Evolutionary conservation across 1,284 basidiomycete species (phyloP).

Genomic region (Tilletia indica): DNA sequence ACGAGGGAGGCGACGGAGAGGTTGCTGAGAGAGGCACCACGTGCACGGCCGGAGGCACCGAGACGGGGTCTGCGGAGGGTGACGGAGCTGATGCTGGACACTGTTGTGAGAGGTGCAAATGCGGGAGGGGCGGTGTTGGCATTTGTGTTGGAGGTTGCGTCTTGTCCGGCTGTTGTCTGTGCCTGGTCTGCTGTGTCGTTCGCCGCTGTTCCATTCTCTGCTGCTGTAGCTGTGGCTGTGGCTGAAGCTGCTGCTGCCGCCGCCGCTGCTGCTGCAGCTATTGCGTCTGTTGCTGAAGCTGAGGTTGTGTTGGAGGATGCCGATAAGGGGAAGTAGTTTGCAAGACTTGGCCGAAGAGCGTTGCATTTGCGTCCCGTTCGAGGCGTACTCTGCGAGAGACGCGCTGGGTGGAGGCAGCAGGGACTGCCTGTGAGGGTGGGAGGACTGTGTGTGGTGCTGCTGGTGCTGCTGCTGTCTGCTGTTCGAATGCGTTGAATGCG

Average conservation of each 20-base stretch:
- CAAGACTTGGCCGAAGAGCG: constrained; percentile 45
- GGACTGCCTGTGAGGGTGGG: no score
- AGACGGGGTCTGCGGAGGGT: constrained; percentile 11
- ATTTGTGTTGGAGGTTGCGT: neutral
- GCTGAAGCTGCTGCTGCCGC: neutral
- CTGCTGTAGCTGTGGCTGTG: neutral
- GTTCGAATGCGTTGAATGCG: constrained; percentile 17
- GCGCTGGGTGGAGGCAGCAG: neutral
- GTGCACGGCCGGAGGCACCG: neutral
- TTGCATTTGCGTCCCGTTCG: constrained; percentile 43
- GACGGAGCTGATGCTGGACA: neutral
- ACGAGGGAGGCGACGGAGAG: neutral
- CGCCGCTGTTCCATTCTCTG: neutral
- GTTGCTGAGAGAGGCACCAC: constrained; percentile 11
- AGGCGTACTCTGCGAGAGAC: constrained; percentile 31
- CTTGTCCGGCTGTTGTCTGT: neutral
- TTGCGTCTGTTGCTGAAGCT: constrained; percentile 74
- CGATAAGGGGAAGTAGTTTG: constrained; percentile 38
- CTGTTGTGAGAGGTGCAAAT: neutral
- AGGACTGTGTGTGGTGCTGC: constrained; percentile 18
- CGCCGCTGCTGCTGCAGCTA: neutral
- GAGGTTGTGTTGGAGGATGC: constrained; percentile 64
- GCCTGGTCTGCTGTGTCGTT: neutral
- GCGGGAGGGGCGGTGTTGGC: neutral
- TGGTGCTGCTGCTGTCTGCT: neutral